phyloP scores from a whole-genome alignment of 2,329 filamentous ascomycete genomes.

The Reticulascus tulasneorum region DNA sequence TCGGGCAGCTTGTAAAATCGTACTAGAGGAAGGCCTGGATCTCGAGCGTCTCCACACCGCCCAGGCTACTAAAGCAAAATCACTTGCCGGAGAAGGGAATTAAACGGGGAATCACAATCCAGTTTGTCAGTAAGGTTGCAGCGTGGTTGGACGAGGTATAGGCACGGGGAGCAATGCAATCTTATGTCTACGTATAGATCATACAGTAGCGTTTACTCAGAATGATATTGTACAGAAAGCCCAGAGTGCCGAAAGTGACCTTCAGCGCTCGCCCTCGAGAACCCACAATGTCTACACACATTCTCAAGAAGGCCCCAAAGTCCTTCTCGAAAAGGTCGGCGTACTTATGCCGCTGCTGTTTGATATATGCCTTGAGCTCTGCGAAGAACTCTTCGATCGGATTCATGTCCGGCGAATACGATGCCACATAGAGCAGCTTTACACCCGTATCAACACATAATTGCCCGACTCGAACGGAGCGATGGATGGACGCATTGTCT shows the following conservation, averaged over 20 bases:
- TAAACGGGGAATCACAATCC: no score
- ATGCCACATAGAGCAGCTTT: conserved; percentile 9
- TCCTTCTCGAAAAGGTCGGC: conserved; percentile 14
- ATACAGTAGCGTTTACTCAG: no score
- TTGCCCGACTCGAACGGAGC: conserved; percentile 18
- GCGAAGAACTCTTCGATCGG: conserved; percentile 20
- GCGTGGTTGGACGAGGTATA: no score
- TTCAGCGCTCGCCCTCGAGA: neutral
- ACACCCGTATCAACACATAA: conserved; percentile 19
- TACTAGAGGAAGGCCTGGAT: neutral
- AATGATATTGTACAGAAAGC: neutral
- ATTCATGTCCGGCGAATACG: conserved; percentile 20
- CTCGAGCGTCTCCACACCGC: neutral
- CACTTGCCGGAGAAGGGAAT: no score
- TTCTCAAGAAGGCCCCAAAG: conserved; percentile 16
- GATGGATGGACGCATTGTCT: conserved; percentile 29
- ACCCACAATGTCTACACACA: conserved; percentile 17
- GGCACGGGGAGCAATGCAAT: no score
- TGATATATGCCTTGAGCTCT: conserved; percentile 17
- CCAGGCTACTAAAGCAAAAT: no score
- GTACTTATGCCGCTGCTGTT: conserved; percentile 11
- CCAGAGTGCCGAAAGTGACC: conserved; percentile 11
- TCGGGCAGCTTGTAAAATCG: neutral
- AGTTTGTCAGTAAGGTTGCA: no score
- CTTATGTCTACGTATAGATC: no score